These are phyloP conservation scores for Quambalaria eucalypti DNA, from an alignment of 1,284 basidiomycete genomes.

Conservation along the genomic window DNA sequence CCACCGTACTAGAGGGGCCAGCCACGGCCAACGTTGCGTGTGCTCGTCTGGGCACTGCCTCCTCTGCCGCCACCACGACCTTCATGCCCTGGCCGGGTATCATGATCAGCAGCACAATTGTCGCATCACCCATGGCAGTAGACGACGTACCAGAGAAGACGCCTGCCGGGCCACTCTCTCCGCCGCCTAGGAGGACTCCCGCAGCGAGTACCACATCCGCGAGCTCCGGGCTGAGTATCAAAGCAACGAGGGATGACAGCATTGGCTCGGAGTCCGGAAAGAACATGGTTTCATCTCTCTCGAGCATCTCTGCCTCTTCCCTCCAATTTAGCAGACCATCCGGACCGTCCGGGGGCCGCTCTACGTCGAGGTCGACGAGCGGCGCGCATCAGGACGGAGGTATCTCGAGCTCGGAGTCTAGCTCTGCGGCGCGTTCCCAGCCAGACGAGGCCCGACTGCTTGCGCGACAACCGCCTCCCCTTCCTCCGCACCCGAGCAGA, in stretches of 20 bases:
- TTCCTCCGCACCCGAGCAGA: too few species aligned
- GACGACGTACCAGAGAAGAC: background rate
- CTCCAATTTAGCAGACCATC: too few species aligned
- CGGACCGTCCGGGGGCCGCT: too few species aligned
- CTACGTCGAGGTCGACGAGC: too few species aligned
- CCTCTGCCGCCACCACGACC: conserved; percentile 1
- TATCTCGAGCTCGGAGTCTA: too few species aligned
- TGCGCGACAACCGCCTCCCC: too few species aligned
- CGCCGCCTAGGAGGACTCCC: background rate
- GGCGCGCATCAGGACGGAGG: too few species aligned
- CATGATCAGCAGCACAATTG: conserved; percentile 1
- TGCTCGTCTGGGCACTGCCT: background rate
- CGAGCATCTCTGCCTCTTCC: too few species aligned
- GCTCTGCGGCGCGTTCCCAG: too few species aligned
- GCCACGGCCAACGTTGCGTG: conserved; percentile 2
- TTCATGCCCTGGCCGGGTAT: conserved; percentile 5
- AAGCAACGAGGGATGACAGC: background rate
- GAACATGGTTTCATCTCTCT: too few species aligned
- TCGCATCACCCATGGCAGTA: background rate
- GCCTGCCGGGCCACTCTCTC: background rate
- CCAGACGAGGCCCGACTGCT: too few species aligned
- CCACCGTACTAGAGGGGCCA: background rate
- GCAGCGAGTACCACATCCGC: background rate
- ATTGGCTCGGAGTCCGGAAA: too few species aligned
- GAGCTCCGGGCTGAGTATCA: background rate